Evolutionary conservation across 179 eudicot species (phyloP), one percentile per base, ranked within the genome.

Genomic region (Amaranthus tricolor): DNA sequence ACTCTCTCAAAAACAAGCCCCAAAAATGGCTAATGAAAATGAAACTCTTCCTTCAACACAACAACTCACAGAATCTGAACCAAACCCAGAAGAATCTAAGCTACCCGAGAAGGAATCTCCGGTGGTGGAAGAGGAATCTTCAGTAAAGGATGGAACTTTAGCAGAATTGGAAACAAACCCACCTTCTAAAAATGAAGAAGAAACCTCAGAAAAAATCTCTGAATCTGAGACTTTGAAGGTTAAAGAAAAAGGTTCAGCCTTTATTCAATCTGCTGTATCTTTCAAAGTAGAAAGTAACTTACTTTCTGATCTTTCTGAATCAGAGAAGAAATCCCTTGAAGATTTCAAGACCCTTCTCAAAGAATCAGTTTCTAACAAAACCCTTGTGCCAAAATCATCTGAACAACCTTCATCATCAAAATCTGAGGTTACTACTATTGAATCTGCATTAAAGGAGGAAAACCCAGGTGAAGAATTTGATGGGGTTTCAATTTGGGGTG

Each of bases 401-500:
- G 40, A 20, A n/a, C 80, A 76, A 40, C 62, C 62, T 68, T 68
- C 82, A 52, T 51, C 57, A 43, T 4, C 70, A 15, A 50, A 68
- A 7, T n/a, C 71, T 9, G 65, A 50, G 47, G 62, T 31, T 6
- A 14, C 78, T 21, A 77, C 77, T 31, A 50, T 83, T 68, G 73
- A 80, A 66, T 57, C 77, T 7, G 76, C 77, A 13, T 56, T 79
- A 13, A 76, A 80, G 6, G 87, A 78, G n/a, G 80, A 73, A 24
- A 73, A 13, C 57, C 31, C 59, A 59, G 48, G 78, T 66, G 47
- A 75, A 61, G 21, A 61, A 31, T 12, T 7, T 14, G 88, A 83
- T 74, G 87, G 82, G 59, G 88, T 89, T 6, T 90, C 90, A n/a
- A 82, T 92, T 44, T 94, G 94, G 92, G 97, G 98, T 14, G 75